These are phyloP conservation scores for Clarireedia monteithiana DNA, from an alignment of 2,329 filamentous ascomycete species.

Conservation along the genomic window DNA sequence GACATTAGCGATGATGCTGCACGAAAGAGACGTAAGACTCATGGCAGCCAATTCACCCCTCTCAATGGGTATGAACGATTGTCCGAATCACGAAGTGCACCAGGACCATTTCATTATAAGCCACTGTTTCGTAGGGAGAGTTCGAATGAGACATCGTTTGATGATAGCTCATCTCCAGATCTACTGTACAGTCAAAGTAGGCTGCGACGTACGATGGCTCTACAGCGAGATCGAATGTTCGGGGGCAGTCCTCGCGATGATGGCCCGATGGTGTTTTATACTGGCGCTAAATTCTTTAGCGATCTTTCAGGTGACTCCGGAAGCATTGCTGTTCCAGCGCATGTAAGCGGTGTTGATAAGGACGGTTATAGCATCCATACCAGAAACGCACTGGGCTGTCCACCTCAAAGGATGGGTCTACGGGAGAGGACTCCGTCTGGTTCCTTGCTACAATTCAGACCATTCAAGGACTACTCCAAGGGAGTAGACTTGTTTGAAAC, in stretches of 20 bases:
- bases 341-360: constrained; percentile 40
- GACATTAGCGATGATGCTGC: constrained; percentile 15
- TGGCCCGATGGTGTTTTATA: constrained; percentile 79
- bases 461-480: constrained; percentile 38
- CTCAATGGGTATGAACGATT: neutral
- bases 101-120: constrained; percentile 52
- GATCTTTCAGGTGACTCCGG: constrained; percentile 65
- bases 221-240: neutral
- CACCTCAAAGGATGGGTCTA: neutral
- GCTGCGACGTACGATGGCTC: neutral
- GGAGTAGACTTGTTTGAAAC: constrained; percentile 14
- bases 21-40: constrained; percentile 22
- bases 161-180: neutral
- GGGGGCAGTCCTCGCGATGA: constrained; percentile 45
- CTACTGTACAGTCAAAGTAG: neutral
- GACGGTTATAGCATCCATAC: constrained; percentile 26
- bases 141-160: constrained; percentile 32
- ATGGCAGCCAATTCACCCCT: constrained; percentile 12
- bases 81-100: constrained; percentile 30
- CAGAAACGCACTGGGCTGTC: constrained; percentile 13
- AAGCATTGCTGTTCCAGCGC: constrained; percentile 39
- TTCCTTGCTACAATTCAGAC: constrained; percentile 31
- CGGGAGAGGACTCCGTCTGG: constrained; percentile 16
- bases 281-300: constrained; percentile 69
- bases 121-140: constrained; percentile 49